Conservation (phyloP, 2,329 filamentous ascomycete genomes). For the Nannizzia gypsea region DNA sequence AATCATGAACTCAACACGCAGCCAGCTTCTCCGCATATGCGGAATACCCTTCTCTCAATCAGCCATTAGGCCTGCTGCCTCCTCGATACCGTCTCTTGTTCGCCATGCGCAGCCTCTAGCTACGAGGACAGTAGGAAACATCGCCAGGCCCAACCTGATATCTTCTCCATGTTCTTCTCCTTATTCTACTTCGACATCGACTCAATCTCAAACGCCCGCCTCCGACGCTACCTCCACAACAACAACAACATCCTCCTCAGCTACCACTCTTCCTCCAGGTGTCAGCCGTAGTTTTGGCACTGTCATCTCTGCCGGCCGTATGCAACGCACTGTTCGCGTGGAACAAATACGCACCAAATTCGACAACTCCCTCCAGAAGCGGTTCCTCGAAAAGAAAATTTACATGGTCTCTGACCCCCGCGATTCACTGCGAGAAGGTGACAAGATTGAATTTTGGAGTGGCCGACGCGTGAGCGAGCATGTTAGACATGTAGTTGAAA, state of each 20-base stretch:
- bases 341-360: slow-evolving; percentile 24
- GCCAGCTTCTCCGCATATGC: neutral
- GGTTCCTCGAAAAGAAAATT: slow-evolving; percentile 25
- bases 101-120: neutral
- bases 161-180: neutral
- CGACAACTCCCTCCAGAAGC: slow-evolving; percentile 29
- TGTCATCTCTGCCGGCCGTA: slow-evolving; percentile 31
- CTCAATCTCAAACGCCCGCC: neutral
- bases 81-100: neutral
- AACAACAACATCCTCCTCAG: neutral
- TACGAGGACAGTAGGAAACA: neutral
- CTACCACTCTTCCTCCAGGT: slow-evolving; percentile 12
- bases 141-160: neutral
- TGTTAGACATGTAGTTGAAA: slow-evolving; percentile 33
- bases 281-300: slow-evolving; percentile 25
- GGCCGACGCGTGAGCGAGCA: slow-evolving; percentile 28
- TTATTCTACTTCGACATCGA: neutral
- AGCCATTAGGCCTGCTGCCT: neutral
- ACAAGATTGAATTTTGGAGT: slow-evolving; percentile 35
- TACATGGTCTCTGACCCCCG: slow-evolving; percentile 30
- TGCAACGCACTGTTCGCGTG: slow-evolving; percentile 33
- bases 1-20: slow-evolving; percentile 4
- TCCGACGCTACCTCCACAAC: neutral
- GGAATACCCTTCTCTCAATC: neutral
- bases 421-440: slow-evolving; percentile 33